phyloP scores from a whole-genome alignment of 345 rosid species.

The Salix caprea region DNA sequence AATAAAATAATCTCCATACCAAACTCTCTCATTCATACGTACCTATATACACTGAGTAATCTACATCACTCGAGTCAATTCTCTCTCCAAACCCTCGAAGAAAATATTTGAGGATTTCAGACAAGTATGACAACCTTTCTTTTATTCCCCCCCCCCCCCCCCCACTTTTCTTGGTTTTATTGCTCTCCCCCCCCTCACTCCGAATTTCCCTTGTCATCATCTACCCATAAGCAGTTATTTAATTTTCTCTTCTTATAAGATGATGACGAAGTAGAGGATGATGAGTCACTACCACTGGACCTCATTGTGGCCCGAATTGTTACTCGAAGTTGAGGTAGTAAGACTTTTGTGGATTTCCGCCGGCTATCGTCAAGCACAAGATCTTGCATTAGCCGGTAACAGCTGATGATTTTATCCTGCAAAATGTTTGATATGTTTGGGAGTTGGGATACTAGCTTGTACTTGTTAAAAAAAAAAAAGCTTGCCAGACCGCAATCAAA shows the following conservation, averaged over 20 bases:
- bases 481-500: background rate
- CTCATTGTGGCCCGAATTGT: conserved; percentile 55
- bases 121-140: conserved; percentile 27
- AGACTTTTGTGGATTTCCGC: conserved; percentile 47
- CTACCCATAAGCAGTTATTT: conserved; percentile 59
- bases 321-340: conserved; percentile 59
- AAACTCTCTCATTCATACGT: conserved; percentile 28
- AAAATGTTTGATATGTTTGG: conserved; percentile 6
- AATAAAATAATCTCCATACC: conserved; percentile 34
- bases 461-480: background rate
- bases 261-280: conserved; percentile 49
- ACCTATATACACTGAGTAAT: conserved; percentile 23
- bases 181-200: conserved; percentile 27
- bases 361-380: conserved; percentile 41
- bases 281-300: conserved; percentile 43
- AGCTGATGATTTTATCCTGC: conserved; percentile 78
- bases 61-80: conserved; percentile 40
- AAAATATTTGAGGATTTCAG: conserved; percentile 48
- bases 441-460: conserved; percentile 4
- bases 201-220: conserved; percentile 58
- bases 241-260: conserved; percentile 66
- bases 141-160: background rate
- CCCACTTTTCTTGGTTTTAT: background rate
- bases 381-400: conserved; percentile 75
- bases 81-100: conserved; percentile 29